Conservation (phyloP, 441 rosid genomes). For the Gossypium davidsonii region DNA sequence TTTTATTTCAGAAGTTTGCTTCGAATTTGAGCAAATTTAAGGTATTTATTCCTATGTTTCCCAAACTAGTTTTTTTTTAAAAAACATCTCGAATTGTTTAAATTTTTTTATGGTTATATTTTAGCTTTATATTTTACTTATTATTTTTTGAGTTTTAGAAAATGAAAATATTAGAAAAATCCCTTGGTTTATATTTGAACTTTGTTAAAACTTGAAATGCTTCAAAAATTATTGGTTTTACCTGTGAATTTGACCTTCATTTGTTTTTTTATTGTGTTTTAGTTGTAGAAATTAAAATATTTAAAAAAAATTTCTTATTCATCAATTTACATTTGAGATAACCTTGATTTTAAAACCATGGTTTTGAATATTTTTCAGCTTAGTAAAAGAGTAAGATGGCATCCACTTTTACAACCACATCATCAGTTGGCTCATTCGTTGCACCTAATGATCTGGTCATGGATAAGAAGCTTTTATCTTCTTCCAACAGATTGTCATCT, state of each 20-base stretch:
- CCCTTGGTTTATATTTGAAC: background rate
- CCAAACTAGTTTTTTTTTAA: too few relatives aligned
- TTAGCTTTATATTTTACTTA: background rate
- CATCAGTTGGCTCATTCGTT: conserved; percentile 57
- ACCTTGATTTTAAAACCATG: background rate
- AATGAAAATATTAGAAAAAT: background rate
- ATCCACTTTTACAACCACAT: conserved; percentile 51
- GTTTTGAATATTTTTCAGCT: conserved; percentile 17
- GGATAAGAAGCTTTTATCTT: conserved; percentile 43
- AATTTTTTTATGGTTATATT: too few relatives aligned
- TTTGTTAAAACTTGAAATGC: background rate
- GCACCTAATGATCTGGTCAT: conserved; percentile 39
- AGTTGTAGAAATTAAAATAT: background rate
- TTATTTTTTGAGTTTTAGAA: background rate
- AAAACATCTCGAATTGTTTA: too few relatives aligned
- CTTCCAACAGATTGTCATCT: too few relatives aligned
- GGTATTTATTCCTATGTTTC: too few relatives aligned
- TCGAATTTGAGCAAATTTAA: background rate
- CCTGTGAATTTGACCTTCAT: background rate
- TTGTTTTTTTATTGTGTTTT: too few relatives aligned
- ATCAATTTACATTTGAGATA: background rate
- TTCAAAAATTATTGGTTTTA: background rate
- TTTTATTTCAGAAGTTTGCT: background rate
- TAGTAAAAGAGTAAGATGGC: conserved; percentile 44
- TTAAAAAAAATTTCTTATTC: background rate